Evolutionary conservation across 768 basidiomycete genomes (phyloP).

Genomic region (Boletales sp.): DNA sequence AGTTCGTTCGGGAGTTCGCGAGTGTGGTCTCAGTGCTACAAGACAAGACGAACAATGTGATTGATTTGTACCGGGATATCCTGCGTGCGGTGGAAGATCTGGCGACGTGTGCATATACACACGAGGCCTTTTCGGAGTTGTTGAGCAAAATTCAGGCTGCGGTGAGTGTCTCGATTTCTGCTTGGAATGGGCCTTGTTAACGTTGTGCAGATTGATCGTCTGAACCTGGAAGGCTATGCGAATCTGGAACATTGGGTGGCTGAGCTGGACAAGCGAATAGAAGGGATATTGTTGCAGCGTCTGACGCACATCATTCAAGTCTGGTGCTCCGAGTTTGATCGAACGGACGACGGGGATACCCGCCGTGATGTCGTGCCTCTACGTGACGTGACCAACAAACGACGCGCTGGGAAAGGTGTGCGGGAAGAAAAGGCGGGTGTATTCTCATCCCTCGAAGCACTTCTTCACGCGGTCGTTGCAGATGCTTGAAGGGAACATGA

Average conservation of each 20-base stretch:
- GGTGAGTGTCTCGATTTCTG: constrained; percentile 41
- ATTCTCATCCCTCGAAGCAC: not conserved
- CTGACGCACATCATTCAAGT: constrained; percentile 73
- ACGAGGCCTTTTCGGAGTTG: constrained; percentile 77
- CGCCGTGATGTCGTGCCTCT: constrained; percentile 49
- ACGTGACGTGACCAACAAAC: constrained; percentile 60
- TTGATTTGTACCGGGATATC: constrained; percentile 88
- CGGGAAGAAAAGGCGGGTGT: constrained; percentile 75
- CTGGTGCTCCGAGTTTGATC: constrained; percentile 88
- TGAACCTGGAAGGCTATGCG: constrained; percentile 94
- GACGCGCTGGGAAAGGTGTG: constrained; percentile 62
- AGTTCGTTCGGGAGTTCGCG: constrained; percentile 94
- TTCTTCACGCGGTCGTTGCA: constrained; percentile 24
- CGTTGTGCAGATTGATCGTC: constrained; percentile 72
- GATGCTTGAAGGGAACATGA: constrained; percentile 72
- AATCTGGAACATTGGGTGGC: constrained; percentile 92
- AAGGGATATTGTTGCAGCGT: constrained; percentile 71
- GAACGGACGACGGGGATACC: constrained; percentile 63
- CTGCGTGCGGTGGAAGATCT: constrained; percentile 83
- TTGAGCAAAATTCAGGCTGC: constrained; percentile 80
- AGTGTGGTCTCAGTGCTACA: constrained; percentile 89
- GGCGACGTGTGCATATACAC: constrained; percentile 78
- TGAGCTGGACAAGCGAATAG: constrained; percentile 79
- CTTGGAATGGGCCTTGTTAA: not conserved
- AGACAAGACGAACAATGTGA: constrained; percentile 93